Percentiles rank a stretch among this genome's conserved stretches.
phyloP scores from a whole-genome alignment of 2,329 filamentous ascomycete genomes.

The Colletotrichum filicis region DNA sequence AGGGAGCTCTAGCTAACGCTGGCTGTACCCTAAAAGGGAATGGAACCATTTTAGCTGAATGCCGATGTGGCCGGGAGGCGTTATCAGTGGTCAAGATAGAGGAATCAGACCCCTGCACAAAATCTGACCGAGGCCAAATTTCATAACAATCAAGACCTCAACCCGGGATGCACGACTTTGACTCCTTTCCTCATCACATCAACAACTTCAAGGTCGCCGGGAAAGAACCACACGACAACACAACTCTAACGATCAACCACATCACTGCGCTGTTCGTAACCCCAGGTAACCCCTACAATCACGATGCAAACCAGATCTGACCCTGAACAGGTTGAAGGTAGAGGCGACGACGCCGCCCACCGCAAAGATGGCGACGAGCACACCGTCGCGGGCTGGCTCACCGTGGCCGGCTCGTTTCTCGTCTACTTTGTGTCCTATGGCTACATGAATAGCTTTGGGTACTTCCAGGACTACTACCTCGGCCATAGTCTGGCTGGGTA shows the following conservation, averaged over 20 bases:
- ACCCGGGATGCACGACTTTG: not conserved
- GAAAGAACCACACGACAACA: not conserved
- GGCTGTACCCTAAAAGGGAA: not conserved
- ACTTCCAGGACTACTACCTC: conserved; percentile 57
- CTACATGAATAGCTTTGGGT: conserved; percentile 55
- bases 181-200: not conserved
- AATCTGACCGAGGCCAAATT: not conserved
- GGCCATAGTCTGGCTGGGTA: conserved; percentile 44
- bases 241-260: not conserved
- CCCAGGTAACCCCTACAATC: not conserved
- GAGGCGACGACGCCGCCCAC: not conserved
- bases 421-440: conserved; percentile 38
- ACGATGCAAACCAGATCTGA: conserved; percentile 1
- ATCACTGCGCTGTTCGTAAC: not conserved
- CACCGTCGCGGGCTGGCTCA: conserved; percentile 21
- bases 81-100: not conserved
- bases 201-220: not conserved
- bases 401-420: conserved; percentile 27
- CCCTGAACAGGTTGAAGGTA: not conserved
- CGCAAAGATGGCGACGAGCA: conserved; percentile 2
- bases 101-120: not conserved
- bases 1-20: not conserved
- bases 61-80: not conserved
- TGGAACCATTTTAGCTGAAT: not conserved
- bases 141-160: not conserved